Base-by-base conservation (phyloP, 805 yeast genomes). In the Kazachstania bromeliacearum region DNA sequence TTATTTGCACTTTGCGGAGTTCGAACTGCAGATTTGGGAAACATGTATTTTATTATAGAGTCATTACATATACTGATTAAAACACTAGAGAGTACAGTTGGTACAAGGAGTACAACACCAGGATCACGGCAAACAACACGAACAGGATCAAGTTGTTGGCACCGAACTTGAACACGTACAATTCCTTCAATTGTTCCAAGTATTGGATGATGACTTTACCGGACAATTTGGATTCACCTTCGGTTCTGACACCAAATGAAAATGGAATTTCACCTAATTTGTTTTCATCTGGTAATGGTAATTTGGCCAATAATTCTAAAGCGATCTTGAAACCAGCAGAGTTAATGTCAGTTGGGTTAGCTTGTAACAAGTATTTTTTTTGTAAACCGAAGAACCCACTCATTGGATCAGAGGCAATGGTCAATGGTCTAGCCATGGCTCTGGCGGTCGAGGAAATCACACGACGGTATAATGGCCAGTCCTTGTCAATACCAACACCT, bases 401-500 rank as follows among this genome's bases (percentile, higher is more conserved):
- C 75, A 69, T 69, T 43, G 75, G 75, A 46, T 69, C 75, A 34
- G 70, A 64, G 12, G 71, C 73, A n/a, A 63, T 50, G 15, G 75
- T 69, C 42, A 69, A 56, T 17, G 75, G 75, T 44, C 60, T 63
- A 12, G 73, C 73, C 50, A 69, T 48, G 47, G 63, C 49, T 46
- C 75, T 62, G 10, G 75, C 75, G 38, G 73, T 70, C 3, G 67
- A 57, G 24, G 70, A 63, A 36, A 70, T 68, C 24, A 69, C 63
- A 47, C 74, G 64, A 43, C 75, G 63, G 55, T 67, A 63, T 37
- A 69, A 46, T 23, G 73, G 73, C 75, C 75, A 69, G 45, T 68
- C 71, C 49, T 68, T 68, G 46, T 69, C 75, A 37, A 69, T 68
- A 41, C 71, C 73, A 31, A 69, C 74, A 43, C 73, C 73, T 27